Evolutionary conservation across 2,329 filamentous ascomycete species (phyloP).

Genomic region (Amylocarpus encephaloides): DNA sequence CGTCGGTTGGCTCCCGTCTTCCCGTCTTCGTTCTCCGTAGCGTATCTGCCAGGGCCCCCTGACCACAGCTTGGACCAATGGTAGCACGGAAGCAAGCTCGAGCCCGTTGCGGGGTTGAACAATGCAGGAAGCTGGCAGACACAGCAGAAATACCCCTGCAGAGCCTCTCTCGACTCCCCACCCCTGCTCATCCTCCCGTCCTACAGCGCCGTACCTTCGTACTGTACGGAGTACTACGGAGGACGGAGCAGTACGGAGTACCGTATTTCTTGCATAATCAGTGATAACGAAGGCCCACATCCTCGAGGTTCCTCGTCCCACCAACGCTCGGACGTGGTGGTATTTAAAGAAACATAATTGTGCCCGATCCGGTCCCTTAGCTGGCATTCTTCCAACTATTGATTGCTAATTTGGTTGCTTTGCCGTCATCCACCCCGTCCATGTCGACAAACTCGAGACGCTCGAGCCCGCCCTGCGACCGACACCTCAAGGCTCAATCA

Average conservation of each 20-base stretch:
- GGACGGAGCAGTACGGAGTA: too few species aligned
- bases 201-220: too few species aligned
- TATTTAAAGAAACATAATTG: constrained; percentile 29
- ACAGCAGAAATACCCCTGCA: neutral
- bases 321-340: constrained; percentile 1
- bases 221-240: too few species aligned
- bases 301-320: neutral
- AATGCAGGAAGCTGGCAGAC: constrained; percentile 1
- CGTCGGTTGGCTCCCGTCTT: constrained; percentile 2
- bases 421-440: too few species aligned
- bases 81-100: neutral
- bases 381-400: constrained; percentile 12
- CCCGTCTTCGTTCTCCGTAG: neutral
- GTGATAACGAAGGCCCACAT: constrained; percentile 8
- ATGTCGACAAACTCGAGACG: too few species aligned
- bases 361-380: constrained; percentile 14
- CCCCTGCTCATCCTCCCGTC: too few species aligned
- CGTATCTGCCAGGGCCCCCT: neutral
- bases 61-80: constrained; percentile 10
- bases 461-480: neutral
- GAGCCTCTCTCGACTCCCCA: neutral
- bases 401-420: constrained; percentile 22
- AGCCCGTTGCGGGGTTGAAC: constrained; percentile 3
- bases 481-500: too few species aligned
- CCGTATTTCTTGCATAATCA: constrained; percentile 21